Conservation (phyloP, 2,329 filamentous ascomycete species). For the Pyrenochaeta sp. region DNA sequence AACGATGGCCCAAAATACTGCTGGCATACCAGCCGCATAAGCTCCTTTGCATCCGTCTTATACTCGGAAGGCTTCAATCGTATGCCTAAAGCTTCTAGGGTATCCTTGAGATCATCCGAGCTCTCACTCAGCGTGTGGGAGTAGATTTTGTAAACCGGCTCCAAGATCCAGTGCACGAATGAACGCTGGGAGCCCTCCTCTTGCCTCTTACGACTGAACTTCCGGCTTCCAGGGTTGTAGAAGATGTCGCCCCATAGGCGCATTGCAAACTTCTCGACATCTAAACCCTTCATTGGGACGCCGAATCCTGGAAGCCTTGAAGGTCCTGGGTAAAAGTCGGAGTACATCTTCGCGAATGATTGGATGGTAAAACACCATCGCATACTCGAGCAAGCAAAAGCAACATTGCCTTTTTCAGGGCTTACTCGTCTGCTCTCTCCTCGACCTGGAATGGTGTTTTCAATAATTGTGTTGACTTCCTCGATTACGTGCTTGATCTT, state of each 20-base stretch:
- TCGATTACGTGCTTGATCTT: conserved; percentile 99
- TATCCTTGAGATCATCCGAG: conserved; percentile 81
- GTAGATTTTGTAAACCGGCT: conserved; percentile 97
- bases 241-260: conserved; percentile 97
- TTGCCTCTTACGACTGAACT: conserved; percentile 86
- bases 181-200: conserved; percentile 84
- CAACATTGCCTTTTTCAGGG: conserved; percentile 97
- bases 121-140: conserved; percentile 93
- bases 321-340: conserved; percentile 78
- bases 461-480: conserved; percentile 95
- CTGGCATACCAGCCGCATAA: conserved; percentile 88
- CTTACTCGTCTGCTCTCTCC: conserved; percentile 84
- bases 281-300: conserved; percentile 59
- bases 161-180: conserved; percentile 93
- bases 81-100: conserved; percentile 82
- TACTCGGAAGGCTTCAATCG: conserved; percentile 90
- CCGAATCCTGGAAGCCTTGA: conserved; percentile 45
- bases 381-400: conserved; percentile 92
- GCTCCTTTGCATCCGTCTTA: conserved; percentile 85
- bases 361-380: conserved; percentile 95
- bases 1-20: conserved; percentile 92
- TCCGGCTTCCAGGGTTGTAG: conserved; percentile 89
- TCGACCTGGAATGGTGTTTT: conserved; percentile 81
- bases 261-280: conserved; percentile 81
- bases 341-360: conserved; percentile 96